Percentiles rank a stretch among this genome's conserved stretches.
Evolutionary conservation across 768 basidiomycete genomes (phyloP).

Genomic region (Phylloporus rhodoxanthus): DNA sequence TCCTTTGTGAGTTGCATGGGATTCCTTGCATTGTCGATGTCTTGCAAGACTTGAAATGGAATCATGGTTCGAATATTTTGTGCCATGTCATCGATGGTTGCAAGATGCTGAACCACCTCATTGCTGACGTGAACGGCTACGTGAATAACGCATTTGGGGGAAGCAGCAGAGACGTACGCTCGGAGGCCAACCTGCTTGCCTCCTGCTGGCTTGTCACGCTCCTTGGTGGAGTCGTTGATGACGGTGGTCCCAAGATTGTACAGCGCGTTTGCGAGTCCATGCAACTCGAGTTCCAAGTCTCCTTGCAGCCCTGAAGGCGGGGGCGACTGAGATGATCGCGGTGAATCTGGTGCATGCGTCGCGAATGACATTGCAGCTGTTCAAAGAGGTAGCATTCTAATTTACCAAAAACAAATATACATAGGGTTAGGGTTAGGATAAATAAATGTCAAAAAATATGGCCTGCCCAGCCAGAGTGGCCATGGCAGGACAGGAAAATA

Average conservation of each 20-base stretch:
- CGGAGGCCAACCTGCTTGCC: slow-evolving; percentile 73
- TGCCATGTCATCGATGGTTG: slow-evolving; percentile 62
- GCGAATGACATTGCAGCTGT: neutral
- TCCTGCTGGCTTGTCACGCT: slow-evolving; percentile 62
- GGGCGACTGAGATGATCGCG: slow-evolving; percentile 68
- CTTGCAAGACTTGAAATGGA: slow-evolving; percentile 68
- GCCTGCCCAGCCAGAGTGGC: slow-evolving; percentile 42
- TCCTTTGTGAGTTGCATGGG: slow-evolving; percentile 80
- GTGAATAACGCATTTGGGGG: neutral
- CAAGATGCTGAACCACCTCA: slow-evolving; percentile 65
- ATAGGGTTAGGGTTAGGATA: slow-evolving; percentile 25
- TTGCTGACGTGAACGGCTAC: slow-evolving; percentile 41
- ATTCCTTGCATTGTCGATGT: slow-evolving; percentile 76
- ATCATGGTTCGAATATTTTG: slow-evolving; percentile 58
- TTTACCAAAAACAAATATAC: slow-evolving; percentile 5
- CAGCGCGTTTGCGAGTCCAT: slow-evolving; percentile 70
- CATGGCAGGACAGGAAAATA: slow-evolving; percentile 71
- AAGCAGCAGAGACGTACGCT: slow-evolving; percentile 44
- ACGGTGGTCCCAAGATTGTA: slow-evolving; percentile 82
- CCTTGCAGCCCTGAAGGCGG: slow-evolving; percentile 64
- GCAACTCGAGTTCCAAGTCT: slow-evolving; percentile 68
- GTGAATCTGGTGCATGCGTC: slow-evolving; percentile 40
- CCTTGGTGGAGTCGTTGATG: slow-evolving; percentile 77
- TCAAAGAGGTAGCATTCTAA: neutral
- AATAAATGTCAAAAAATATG: slow-evolving; percentile 12